Evolutionary conservation across 2,329 filamentous ascomycete genomes (phyloP).

Genomic region (Diplodia seriata): DNA sequence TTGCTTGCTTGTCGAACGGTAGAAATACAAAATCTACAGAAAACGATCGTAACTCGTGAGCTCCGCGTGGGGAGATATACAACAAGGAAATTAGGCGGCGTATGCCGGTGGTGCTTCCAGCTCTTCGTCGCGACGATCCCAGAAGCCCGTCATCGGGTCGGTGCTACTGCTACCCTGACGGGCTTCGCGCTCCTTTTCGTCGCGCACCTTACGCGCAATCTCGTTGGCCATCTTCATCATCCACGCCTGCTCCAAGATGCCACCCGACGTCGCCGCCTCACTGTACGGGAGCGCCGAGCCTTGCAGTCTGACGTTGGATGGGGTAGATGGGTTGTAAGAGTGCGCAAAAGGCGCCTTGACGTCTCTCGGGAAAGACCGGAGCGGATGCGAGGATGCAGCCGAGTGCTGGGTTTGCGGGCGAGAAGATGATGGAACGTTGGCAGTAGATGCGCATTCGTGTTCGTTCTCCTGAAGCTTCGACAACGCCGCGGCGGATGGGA

Average conservation of each 20-base stretch:
- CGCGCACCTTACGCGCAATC: constrained; percentile 84
- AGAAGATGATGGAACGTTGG: constrained; percentile 6
- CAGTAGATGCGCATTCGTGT: background rate
- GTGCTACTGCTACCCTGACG: constrained; percentile 13
- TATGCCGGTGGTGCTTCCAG: constrained; percentile 46
- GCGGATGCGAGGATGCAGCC: constrained; percentile 8
- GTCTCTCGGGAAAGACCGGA: constrained; percentile 37
- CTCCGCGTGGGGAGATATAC: background rate
- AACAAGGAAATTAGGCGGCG: constrained; percentile 38
- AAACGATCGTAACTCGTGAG: constrained; percentile 28
- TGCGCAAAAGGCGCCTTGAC: constrained; percentile 31
- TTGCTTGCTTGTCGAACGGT: constrained; percentile 1
- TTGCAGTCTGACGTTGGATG: constrained; percentile 24
- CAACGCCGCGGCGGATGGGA: constrained; percentile 20
- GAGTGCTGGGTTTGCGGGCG: constrained; percentile 25
- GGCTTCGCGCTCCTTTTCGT: constrained; percentile 69
- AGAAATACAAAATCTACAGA: constrained; percentile 24
- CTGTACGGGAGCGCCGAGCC: constrained; percentile 32
- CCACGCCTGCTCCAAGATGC: constrained; percentile 81
- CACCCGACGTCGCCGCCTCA: constrained; percentile 44
- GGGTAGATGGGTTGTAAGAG: constrained; percentile 33
- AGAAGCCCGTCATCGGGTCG: constrained; percentile 35
- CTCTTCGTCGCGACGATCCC: constrained; percentile 39
- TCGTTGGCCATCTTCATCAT: constrained; percentile 93
- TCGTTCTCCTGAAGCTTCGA: constrained; percentile 23